Evolutionary conservation across 331 rosid species (phyloP), one percentile per base, ranked within the genome.

Genomic region (Pyracantha coccinea): DNA sequence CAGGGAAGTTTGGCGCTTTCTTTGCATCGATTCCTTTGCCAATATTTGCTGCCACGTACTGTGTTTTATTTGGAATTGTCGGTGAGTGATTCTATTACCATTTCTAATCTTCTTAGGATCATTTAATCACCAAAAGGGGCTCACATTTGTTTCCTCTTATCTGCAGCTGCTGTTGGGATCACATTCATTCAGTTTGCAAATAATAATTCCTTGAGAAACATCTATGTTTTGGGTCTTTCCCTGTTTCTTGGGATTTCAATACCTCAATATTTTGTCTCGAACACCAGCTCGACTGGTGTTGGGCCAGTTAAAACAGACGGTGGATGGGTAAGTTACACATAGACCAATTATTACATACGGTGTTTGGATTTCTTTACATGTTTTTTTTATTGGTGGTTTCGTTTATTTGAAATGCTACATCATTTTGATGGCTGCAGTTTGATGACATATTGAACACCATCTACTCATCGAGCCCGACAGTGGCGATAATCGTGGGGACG

Each of bases 1-100:
- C 89, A 95, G 99, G 98, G 38, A 95, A 95, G 86, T 92, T 95
- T 47, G 99, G 99, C 58, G 97, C 96, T 32, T 85, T 95, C 73
- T 95, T 95, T 23, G 99, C 99, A 28, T 95, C 98, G 35, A 92
- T 95, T 76, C 99, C 99, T 60, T 70, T 90, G 29, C 89, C 99
- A 8, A 89, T 95, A 83, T 92, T 86, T 38, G 99, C 89, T 55
- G 99, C 98, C 32, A 85, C 90, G 53, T 88, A 92, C 87, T 95
- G 99, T 72, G 92, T 95, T 78, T 73, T 95, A 58, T 90, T 80
- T 44, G 93, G 94, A 68, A 80, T 92, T 65, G 99, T 95, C 45
- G 92, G 99, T 95, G 83, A 66, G 99, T 77, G 68, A 53, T 71
- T 19, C 47, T 9, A n/a, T 11, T 27, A 19, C 21, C 45, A 2